Percentiles rank a stretch among this genome's conserved stretches.
Evolutionary conservation across 75 land plant genomes (phyloP).

Genomic region (Chamaecyparis obtusa): DNA sequence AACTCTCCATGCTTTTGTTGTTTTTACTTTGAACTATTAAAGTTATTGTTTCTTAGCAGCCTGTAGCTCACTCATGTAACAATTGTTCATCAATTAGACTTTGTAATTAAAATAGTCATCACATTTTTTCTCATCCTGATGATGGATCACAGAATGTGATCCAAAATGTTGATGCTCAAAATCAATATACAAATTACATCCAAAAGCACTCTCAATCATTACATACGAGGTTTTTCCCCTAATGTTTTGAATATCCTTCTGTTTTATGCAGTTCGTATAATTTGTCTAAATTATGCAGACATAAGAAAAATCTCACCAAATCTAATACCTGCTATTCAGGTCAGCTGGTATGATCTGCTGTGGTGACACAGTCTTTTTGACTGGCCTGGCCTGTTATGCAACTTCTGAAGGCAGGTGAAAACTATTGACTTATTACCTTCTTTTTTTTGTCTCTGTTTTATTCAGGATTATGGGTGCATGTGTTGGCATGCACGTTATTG

Average conservation of each 20-base stretch:
- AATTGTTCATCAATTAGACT: neutral
- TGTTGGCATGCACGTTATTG: neutral
- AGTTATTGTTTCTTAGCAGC: neutral
- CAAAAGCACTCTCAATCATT: too few species aligned
- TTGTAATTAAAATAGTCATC: neutral
- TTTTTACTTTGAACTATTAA: neutral
- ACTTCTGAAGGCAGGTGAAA: constrained; percentile 37
- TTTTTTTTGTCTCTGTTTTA: neutral
- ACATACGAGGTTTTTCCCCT: neutral
- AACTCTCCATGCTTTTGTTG: neutral
- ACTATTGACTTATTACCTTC: neutral
- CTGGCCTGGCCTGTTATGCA: constrained; percentile 46
- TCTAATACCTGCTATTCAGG: constrained; percentile 33
- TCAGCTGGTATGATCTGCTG: constrained; percentile 49
- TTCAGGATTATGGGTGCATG: neutral
- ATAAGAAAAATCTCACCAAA: neutral
- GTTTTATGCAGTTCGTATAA: neutral
- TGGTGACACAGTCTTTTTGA: constrained; percentile 53
- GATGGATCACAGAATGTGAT: too few species aligned
- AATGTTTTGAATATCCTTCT: neutral
- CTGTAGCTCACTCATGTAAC: neutral
- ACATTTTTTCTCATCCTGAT: too few species aligned
- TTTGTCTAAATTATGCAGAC: neutral
- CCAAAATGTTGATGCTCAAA: too few species aligned
- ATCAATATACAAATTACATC: too few species aligned